These are phyloP conservation scores for Melaleuca quinquenervia DNA, from an alignment of 345 rosid species.

Conservation along the genomic window DNA sequence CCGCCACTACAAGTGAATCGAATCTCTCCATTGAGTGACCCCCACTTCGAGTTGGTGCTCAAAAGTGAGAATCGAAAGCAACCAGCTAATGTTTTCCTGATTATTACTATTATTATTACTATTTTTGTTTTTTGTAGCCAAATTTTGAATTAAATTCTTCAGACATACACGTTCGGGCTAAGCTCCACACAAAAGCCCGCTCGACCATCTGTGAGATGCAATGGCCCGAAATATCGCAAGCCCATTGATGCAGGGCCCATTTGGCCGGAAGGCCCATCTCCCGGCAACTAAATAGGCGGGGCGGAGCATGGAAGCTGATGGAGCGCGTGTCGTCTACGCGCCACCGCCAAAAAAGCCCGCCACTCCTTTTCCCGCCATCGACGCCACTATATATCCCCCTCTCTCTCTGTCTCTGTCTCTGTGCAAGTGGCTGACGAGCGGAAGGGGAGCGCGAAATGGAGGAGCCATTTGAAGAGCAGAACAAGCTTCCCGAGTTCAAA, in stretches of 20 bases:
- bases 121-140: background rate
- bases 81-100: background rate
- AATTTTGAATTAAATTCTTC: background rate
- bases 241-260: background rate
- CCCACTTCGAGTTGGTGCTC: background rate
- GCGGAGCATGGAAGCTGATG: background rate
- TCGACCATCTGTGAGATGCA: background rate
- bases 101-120: background rate
- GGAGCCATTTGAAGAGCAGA: slow-evolving; percentile 36
- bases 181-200: background rate
- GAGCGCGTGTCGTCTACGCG: slow-evolving; percentile 6
- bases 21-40: background rate
- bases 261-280: background rate
- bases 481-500: slow-evolving; percentile 88
- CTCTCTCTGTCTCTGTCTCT: background rate
- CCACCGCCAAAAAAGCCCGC: slow-evolving; percentile 14
- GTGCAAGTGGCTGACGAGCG: background rate
- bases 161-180: background rate
- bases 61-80: background rate
- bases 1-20: background rate
- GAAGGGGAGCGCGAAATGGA: slow-evolving; percentile 26
- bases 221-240: background rate
- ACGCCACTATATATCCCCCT: background rate
- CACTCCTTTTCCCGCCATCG: slow-evolving; percentile 55
- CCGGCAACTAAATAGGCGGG: background rate